Conservation (phyloP, 2,329 filamentous ascomycete genomes). For the Botrytis cinerea region DNA sequence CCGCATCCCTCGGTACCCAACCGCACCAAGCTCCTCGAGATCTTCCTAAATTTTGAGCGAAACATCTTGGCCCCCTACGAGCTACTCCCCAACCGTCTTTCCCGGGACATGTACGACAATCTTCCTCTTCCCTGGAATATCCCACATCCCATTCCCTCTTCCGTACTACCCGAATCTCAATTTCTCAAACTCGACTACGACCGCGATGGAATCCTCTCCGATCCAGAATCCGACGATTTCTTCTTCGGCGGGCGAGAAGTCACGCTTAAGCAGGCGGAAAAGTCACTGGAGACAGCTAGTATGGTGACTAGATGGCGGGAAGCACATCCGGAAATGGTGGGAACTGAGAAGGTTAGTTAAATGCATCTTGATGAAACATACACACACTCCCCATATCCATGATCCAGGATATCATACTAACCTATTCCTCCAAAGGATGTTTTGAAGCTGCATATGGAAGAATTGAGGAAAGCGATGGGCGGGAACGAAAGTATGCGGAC, state of each 20-base stretch:
- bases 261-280: conserved; percentile 33
- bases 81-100: conserved; percentile 44
- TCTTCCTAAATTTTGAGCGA: conserved; percentile 44
- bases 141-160: conserved; percentile 30
- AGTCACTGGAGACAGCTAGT: conserved; percentile 42
- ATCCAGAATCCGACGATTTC: conserved; percentile 34
- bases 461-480: conserved; percentile 28
- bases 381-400: not conserved
- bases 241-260: conserved; percentile 34
- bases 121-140: conserved; percentile 50
- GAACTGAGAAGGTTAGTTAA: conserved; percentile 39
- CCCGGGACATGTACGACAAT: conserved; percentile 45
- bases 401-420: not conserved
- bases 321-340: conserved; percentile 43
- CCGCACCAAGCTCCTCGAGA: conserved; percentile 42
- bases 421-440: not conserved
- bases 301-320: conserved; percentile 46
- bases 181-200: conserved; percentile 46
- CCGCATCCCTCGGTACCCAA: conserved; percentile 45
- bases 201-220: conserved; percentile 37
- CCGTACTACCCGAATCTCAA: conserved; percentile 39
- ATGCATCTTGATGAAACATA: not conserved
- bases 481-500: conserved; percentile 26
- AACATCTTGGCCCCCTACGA: conserved; percentile 44
- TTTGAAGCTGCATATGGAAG: conserved; percentile 24